A percentile compares a stretch with the other conserved stretches of the same genome.
These are phyloP conservation scores for Piper longum DNA, from an alignment of 164 flowering plant species.

Conservation along the genomic window DNA sequence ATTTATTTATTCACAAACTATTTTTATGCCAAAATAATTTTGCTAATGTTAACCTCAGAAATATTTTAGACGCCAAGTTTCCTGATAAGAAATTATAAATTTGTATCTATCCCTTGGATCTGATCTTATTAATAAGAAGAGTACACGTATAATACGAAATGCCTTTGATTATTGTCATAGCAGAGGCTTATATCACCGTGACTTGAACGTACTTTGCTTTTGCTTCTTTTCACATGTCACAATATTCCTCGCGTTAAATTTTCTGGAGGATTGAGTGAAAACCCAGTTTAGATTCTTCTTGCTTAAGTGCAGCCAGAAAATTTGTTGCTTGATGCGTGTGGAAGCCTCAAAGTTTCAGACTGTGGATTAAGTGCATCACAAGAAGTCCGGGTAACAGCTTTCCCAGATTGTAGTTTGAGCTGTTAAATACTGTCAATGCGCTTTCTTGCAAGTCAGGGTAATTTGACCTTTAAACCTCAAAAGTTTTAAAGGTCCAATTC, in stretches of 20 bases:
- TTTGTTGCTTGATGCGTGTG: conserved; percentile 54
- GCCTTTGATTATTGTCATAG: conserved; percentile 63
- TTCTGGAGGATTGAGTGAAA: not conserved
- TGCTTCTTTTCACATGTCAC: not conserved
- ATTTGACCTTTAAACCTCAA: too few species aligned
- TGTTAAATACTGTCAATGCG: too few species aligned
- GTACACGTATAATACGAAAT: too few species aligned
- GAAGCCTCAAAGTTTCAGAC: conserved; percentile 81
- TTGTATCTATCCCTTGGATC: too few species aligned
- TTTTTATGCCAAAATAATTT: too few species aligned
- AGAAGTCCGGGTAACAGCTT: conserved; percentile 57
- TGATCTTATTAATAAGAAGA: too few species aligned
- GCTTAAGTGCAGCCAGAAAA: conserved; percentile 63
- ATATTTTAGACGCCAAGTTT: too few species aligned
- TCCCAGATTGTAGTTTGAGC: not conserved
- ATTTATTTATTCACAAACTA: too few species aligned
- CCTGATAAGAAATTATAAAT: too few species aligned
- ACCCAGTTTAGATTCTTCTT: not conserved
- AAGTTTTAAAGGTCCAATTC: too few species aligned
- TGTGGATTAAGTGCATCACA: conserved; percentile 87
- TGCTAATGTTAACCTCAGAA: too few species aligned
- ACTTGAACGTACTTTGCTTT: conserved; percentile 38
- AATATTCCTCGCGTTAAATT: not conserved
- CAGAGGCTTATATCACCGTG: conserved; percentile 81
- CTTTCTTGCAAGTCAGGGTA: too few species aligned